A percentile compares a stretch with the other conserved stretches of the same genome.
phyloP scores from a whole-genome alignment of 2,329 filamentous ascomycete genomes.

The Fusarium buharicum region DNA sequence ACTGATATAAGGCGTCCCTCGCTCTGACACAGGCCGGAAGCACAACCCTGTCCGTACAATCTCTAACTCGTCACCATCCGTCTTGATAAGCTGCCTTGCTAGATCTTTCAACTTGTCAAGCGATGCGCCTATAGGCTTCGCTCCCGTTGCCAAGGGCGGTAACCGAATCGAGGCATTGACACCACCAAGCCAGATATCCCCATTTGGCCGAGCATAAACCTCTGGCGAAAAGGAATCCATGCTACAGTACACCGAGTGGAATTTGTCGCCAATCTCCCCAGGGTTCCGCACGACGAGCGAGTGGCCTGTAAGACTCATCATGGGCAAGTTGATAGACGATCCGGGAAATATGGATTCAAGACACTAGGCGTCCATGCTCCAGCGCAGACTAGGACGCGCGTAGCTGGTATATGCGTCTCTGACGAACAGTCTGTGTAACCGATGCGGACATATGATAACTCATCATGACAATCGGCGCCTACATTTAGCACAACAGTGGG shows the following conservation, averaged over 20 bases:
- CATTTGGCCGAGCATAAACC: slow-evolving; percentile 73
- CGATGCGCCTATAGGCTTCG: slow-evolving; percentile 41
- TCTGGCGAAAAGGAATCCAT: slow-evolving; percentile 74
- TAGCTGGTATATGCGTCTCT: slow-evolving; percentile 68
- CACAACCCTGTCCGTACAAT: slow-evolving; percentile 74
- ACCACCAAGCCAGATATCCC: slow-evolving; percentile 78
- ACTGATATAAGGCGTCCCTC: slow-evolving; percentile 71
- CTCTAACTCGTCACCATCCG: slow-evolving; percentile 62
- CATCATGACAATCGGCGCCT: slow-evolving; percentile 59
- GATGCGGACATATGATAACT: slow-evolving; percentile 64
- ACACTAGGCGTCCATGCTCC: slow-evolving; percentile 77
- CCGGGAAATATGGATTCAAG: slow-evolving; percentile 72
- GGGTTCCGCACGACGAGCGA: slow-evolving; percentile 74
- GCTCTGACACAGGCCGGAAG: slow-evolving; percentile 75
- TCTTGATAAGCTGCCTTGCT: slow-evolving; percentile 60
- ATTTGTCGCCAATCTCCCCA: slow-evolving; percentile 57
- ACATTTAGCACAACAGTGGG: slow-evolving; percentile 68
- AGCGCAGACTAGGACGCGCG: slow-evolving; percentile 71
- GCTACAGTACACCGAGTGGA: slow-evolving; percentile 76
- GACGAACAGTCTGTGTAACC: slow-evolving; percentile 55
- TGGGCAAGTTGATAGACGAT: slow-evolving; percentile 62
- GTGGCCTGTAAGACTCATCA: slow-evolving; percentile 71
- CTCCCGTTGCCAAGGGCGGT: slow-evolving; percentile 55
- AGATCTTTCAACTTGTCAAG: slow-evolving; percentile 62
- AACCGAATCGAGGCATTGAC: slow-evolving; percentile 73